Conservation (phyloP, 768 basidiomycete genomes). For the Termitomyces sp. region DNA sequence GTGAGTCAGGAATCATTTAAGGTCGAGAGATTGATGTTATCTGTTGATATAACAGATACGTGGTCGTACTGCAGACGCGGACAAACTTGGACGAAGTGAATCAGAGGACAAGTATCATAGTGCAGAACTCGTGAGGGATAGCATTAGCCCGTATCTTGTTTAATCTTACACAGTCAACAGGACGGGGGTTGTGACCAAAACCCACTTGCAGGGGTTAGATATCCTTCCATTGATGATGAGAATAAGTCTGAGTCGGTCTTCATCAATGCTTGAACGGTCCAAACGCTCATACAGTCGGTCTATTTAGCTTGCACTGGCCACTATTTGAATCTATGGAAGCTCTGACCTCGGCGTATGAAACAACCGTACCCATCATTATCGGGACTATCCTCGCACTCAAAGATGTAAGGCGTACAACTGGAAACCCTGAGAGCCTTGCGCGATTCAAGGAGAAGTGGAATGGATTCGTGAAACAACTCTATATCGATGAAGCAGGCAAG, state of each 20-base stretch:
- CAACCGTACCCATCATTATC: slow-evolving; percentile 35
- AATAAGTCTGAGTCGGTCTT: background rate
- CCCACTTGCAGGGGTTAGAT: slow-evolving; percentile 14
- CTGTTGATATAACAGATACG: slow-evolving; percentile 22
- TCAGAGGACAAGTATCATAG: slow-evolving; percentile 27
- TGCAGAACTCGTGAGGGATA: slow-evolving; percentile 32
- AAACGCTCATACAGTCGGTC: background rate
- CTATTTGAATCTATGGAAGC: slow-evolving; percentile 31
- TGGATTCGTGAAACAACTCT: slow-evolving; percentile 23
- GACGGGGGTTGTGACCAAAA: slow-evolving; percentile 16
- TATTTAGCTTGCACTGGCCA: slow-evolving; percentile 22
- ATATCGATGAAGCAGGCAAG: slow-evolving; percentile 28
- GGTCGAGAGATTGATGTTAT: background rate
- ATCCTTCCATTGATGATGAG: slow-evolving; percentile 12
- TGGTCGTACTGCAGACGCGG: slow-evolving; percentile 28
- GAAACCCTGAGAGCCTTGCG: slow-evolving; percentile 32
- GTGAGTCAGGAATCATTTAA: slow-evolving; percentile 13
- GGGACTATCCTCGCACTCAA: slow-evolving; percentile 39
- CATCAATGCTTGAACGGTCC: background rate
- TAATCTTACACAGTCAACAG: slow-evolving; percentile 12
- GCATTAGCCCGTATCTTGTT: background rate
- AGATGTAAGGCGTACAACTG: slow-evolving; percentile 30
- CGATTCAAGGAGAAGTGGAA: slow-evolving; percentile 30
- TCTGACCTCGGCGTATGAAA: background rate
- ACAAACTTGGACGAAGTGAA: slow-evolving; percentile 19